These are phyloP conservation scores for Poronia punctata DNA, from an alignment of 495 filamentous ascomycete genomes.

Conservation along the genomic window DNA sequence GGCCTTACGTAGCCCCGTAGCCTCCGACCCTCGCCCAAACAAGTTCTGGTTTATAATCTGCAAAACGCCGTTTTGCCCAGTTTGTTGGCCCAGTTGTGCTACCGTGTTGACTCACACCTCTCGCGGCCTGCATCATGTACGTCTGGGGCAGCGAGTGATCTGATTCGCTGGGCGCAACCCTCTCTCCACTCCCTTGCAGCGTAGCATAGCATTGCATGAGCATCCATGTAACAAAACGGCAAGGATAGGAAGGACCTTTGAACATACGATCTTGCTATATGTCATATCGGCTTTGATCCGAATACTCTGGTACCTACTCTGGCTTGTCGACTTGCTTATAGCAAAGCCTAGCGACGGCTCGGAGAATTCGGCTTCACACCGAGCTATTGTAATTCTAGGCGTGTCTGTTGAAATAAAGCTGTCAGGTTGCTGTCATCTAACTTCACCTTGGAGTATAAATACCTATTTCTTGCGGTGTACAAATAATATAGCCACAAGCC, in stretches of 20 bases:
- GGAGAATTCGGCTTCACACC: constrained; percentile 2
- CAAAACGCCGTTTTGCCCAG: constrained; percentile 7
- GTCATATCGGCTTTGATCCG: too few relatives aligned
- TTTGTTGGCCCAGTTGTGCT: constrained; percentile 1
- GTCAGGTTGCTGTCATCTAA: too few relatives aligned
- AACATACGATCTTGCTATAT: constrained; percentile 6
- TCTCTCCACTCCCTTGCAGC: constrained; percentile 4
- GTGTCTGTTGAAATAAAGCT: too few relatives aligned
- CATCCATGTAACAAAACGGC: background rate
- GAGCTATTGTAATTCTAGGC: too few relatives aligned
- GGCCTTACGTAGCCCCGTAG: too few relatives aligned
- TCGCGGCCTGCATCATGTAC: constrained; percentile 7
- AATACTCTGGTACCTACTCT: too few relatives aligned
- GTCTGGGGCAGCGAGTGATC: constrained; percentile 3
- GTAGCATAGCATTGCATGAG: constrained; percentile 1
- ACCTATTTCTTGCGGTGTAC: too few relatives aligned
- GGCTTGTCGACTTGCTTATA: too few relatives aligned
- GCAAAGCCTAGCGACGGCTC: background rate
- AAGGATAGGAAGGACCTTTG: background rate
- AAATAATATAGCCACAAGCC: too few relatives aligned
- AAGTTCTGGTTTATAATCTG: constrained; percentile 2
- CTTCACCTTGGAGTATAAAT: too few relatives aligned
- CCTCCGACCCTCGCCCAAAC: background rate
- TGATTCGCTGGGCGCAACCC: constrained; percentile 8
- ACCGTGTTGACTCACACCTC: constrained; percentile 11